Evolutionary conservation across 768 basidiomycete genomes (phyloP).

Genomic region (Tubosaeta brunneosetosa): DNA sequence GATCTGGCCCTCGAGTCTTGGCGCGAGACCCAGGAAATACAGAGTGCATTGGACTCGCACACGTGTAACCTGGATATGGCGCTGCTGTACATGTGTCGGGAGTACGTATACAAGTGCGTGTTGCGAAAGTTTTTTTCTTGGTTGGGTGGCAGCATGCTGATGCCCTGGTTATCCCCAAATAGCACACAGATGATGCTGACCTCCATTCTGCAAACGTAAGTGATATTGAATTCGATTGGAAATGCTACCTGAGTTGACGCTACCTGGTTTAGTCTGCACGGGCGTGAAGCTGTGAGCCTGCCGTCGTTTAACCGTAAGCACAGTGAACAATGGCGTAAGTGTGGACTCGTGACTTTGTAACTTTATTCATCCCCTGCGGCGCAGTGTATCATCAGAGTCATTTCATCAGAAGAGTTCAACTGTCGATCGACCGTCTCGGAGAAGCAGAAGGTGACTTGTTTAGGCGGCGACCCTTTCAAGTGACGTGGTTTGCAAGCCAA

Average conservation of each 20-base stretch:
- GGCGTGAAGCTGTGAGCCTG: conserved; percentile 40
- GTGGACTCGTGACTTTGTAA: background rate
- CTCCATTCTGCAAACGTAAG: conserved; percentile 60
- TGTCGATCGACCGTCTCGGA: conserved; percentile 49
- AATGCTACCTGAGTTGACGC: conserved; percentile 3
- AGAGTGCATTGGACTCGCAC: conserved; percentile 64
- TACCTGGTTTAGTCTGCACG: conserved; percentile 44
- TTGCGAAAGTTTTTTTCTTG: conserved; percentile 2
- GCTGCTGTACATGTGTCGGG: conserved; percentile 61
- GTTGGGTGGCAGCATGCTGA: conserved; percentile 12
- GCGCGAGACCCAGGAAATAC: conserved; percentile 62
- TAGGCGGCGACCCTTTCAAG: conserved; percentile 64
- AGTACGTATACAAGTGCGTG: conserved; percentile 72
- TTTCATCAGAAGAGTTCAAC: conserved; percentile 57
- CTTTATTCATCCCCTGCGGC: background rate
- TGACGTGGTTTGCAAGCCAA: conserved; percentile 68
- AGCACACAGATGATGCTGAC: conserved; percentile 65
- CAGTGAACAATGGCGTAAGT: conserved; percentile 77
- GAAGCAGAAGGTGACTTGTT: conserved; percentile 51
- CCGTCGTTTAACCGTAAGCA: conserved; percentile 67
- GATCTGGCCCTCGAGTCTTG: conserved; percentile 59
- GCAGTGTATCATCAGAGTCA: conserved; percentile 66
- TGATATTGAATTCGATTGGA: conserved; percentile 9
- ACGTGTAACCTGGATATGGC: conserved; percentile 66
- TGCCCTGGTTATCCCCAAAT: conserved; percentile 11